phyloP scores from a whole-genome alignment of 2,329 filamentous ascomycete species.

The Pestalotiopsis sp. region DNA sequence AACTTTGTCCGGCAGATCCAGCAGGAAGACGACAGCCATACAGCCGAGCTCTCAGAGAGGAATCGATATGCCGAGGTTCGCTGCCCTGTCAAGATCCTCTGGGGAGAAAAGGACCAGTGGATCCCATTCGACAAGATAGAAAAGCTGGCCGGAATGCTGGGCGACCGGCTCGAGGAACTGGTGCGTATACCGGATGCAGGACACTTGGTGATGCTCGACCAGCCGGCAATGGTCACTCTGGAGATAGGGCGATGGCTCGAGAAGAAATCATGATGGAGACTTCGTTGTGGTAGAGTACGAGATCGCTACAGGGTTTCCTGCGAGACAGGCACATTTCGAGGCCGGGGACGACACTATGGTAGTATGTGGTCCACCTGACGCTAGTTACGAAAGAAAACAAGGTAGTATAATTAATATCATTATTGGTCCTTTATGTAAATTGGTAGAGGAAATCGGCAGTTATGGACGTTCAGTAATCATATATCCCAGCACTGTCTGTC shows the following conservation, averaged over 20 bases:
- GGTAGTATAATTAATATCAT: too few relatives aligned
- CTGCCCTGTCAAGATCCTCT: slow-evolving; percentile 8
- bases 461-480: too few relatives aligned
- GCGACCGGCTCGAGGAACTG: not conserved
- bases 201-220: slow-evolving; percentile 7
- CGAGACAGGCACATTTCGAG: too few relatives aligned
- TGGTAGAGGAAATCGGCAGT: too few relatives aligned
- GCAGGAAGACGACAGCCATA: slow-evolving; percentile 5
- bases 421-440: too few relatives aligned
- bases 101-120: slow-evolving; percentile 9
- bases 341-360: too few relatives aligned
- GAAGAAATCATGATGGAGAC: not conserved
- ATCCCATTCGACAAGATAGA: slow-evolving; percentile 3
- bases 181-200: slow-evolving; percentile 2
- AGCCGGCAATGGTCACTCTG: slow-evolving; percentile 1
- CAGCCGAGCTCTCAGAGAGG: slow-evolving; percentile 5
- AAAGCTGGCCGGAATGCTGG: not conserved
- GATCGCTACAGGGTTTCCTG: not conserved
- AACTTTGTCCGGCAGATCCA: slow-evolving; percentile 9
- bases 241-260: slow-evolving; percentile 9
- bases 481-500: too few relatives aligned
- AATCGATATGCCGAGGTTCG: not conserved
- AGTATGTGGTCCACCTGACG: too few relatives aligned
- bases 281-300: not conserved
- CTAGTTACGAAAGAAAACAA: too few relatives aligned